phyloP scores from a whole-genome alignment of 1,139 yeast species.

The Pneumocystis murina region DNA sequence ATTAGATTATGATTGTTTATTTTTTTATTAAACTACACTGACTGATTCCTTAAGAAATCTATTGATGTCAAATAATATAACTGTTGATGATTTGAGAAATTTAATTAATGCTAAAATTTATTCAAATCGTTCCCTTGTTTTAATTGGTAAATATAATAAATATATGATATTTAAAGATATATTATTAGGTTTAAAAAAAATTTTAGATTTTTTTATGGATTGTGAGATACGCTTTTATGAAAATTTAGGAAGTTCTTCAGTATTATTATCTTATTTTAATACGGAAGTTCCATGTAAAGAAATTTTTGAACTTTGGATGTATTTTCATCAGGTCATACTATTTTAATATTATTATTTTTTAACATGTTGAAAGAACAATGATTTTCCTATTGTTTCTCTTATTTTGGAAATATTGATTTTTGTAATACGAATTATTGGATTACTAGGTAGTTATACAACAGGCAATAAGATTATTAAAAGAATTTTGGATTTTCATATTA shows the following conservation, averaged over 20 bases:
- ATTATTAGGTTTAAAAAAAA: neutral
- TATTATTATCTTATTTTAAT: neutral
- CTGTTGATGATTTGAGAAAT: neutral
- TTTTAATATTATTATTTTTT: neutral
- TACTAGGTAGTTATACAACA: neutral
- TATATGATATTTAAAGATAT: neutral
- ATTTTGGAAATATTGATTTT: neutral
- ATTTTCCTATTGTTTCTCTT: neutral
- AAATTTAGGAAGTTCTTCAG: neutral
- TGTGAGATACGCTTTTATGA: neutral
- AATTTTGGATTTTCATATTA: constrained; percentile 41
- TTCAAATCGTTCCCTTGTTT: neutral
- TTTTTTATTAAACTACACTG: neutral
- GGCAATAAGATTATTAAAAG: constrained; percentile 33
- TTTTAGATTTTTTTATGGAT: neutral
- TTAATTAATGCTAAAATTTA: neutral
- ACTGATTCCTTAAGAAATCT: neutral
- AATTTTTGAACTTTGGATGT: neutral
- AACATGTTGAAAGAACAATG: neutral
- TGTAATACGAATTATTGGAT: neutral
- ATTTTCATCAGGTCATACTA: neutral
- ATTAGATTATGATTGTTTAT: neutral
- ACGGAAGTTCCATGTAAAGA: neutral
- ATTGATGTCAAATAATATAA: neutral
- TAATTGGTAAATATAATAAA: neutral